Evolutionary conservation across 1,139 yeast genomes (phyloP).

Genomic region (Hansenula anomala): DNA sequence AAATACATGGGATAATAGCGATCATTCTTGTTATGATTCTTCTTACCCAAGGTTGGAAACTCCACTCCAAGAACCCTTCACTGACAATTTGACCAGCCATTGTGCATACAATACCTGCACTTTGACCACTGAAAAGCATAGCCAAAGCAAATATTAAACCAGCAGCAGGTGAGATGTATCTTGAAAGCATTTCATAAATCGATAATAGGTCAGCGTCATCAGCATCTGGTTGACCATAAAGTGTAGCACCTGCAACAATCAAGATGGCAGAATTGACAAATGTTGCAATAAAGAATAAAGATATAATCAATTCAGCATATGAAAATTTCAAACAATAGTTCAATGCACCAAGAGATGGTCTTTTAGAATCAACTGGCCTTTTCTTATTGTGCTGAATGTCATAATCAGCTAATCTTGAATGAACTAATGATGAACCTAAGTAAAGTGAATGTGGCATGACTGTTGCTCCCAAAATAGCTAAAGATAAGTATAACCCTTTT

Average conservation of each 20-base stretch:
- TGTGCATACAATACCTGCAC: constrained; percentile 98
- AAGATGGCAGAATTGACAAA: constrained; percentile 83
- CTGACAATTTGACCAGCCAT: constrained; percentile 95
- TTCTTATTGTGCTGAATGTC: constrained; percentile 42
- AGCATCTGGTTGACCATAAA: constrained; percentile 64
- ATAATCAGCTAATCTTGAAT: constrained; percentile 78
- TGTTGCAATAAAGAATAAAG: constrained; percentile 74
- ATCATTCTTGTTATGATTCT: constrained; percentile 77
- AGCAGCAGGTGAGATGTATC: constrained; percentile 82
- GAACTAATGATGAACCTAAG: constrained; percentile 90
- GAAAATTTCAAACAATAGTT: constrained; percentile 66
- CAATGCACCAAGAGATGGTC: constrained; percentile 71
- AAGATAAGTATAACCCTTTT: constrained; percentile 76
- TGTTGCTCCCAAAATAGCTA: constrained; percentile 94
- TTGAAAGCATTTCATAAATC: constrained; percentile 68
- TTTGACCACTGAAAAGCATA: constrained; percentile 89
- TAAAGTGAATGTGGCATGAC: constrained; percentile 97
- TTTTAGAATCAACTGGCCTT: constrained; percentile 24
- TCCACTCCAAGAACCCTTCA: constrained; percentile 88
- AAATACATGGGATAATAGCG: constrained; percentile 85
- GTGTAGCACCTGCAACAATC: constrained; percentile 81
- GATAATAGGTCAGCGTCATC: constrained; percentile 85
- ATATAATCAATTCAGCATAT: constrained; percentile 69
- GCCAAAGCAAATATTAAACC: constrained; percentile 92
- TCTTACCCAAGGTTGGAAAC: constrained; percentile 80